Conservation (phyloP, 2,329 filamentous ascomycete genomes). For the Epicoccum nigrum region DNA sequence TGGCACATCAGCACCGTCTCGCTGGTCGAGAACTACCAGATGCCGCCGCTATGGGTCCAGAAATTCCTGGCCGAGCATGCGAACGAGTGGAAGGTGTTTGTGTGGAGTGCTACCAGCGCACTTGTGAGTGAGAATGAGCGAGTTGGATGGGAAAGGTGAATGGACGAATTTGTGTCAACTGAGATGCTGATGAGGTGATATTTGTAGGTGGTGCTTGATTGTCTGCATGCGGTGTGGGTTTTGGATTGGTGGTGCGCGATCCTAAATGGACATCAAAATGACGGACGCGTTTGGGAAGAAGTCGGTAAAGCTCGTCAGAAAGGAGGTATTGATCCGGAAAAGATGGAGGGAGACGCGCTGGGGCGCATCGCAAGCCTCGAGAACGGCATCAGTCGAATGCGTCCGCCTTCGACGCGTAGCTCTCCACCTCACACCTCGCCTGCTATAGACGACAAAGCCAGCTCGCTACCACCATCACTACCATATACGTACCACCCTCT, state of each 20-base stretch:
- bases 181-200: not conserved
- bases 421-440: not conserved
- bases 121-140: not conserved
- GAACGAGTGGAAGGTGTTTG: conserved; percentile 3
- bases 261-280: no score
- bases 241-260: conserved; percentile 22
- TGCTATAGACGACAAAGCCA: no score
- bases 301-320: no score
- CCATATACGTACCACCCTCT: conserved; percentile 12
- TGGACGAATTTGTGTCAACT: no score
- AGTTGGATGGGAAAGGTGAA: not conserved
- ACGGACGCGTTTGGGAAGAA: no score
- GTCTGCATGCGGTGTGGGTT: conserved; percentile 15
- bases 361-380: not conserved
- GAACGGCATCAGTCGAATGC: not conserved
- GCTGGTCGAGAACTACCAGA: conserved; percentile 22
- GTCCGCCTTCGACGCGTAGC: no score
- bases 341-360: not conserved
- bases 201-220: conserved; percentile 19
- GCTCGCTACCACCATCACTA: not conserved
- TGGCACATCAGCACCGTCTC: conserved; percentile 29
- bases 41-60: conserved; percentile 23
- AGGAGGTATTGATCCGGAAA: no score
- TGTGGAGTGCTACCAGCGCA: conserved; percentile 23
- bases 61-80: conserved; percentile 15